Evolutionary conservation across 2,329 filamentous ascomycete genomes (phyloP).

Genomic region (Arachnomyces sp.): DNA sequence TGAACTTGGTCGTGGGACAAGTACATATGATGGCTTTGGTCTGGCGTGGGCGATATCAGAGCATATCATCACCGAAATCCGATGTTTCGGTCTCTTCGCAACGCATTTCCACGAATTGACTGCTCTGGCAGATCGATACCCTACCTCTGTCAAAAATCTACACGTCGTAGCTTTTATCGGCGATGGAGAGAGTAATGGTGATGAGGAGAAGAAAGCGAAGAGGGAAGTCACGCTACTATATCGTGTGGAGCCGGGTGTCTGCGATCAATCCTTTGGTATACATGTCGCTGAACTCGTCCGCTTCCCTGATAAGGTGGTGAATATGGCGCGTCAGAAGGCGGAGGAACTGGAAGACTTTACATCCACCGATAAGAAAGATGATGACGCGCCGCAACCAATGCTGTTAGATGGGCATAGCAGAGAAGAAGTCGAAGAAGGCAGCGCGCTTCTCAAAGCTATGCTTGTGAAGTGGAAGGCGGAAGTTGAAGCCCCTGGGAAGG

Average conservation of each 20-base stretch:
- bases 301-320: slow-evolving; percentile 93
- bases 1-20: slow-evolving; percentile 90
- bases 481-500: slow-evolving; percentile 53
- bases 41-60: slow-evolving; percentile 99
- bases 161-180: slow-evolving; percentile 92
- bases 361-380: slow-evolving; percentile 28
- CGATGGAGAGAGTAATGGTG: slow-evolving; percentile 39
- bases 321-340: slow-evolving; percentile 98
- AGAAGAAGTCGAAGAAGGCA: slow-evolving; percentile 84
- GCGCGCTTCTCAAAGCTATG: slow-evolving; percentile 72
- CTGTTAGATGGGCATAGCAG: slow-evolving; percentile 54
- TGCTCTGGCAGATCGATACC: slow-evolving; percentile 74
- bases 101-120: slow-evolving; percentile 98
- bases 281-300: slow-evolving; percentile 95
- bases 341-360: slow-evolving; percentile 93
- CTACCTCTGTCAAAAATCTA: slow-evolving; percentile 74
- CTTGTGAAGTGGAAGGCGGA: slow-evolving; percentile 75
- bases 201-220: slow-evolving; percentile 47
- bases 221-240: slow-evolving; percentile 88
- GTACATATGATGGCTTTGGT: slow-evolving; percentile 96
- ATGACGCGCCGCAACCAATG: slow-evolving; percentile 14
- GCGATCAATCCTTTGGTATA: slow-evolving; percentile 96
- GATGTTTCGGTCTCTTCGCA: slow-evolving; percentile 88
- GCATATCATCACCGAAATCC: slow-evolving; percentile 91
- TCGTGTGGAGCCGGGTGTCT: slow-evolving; percentile 91